Conservation (phyloP, 2,329 filamentous ascomycete genomes). For the Trichoderma atroviride region DNA sequence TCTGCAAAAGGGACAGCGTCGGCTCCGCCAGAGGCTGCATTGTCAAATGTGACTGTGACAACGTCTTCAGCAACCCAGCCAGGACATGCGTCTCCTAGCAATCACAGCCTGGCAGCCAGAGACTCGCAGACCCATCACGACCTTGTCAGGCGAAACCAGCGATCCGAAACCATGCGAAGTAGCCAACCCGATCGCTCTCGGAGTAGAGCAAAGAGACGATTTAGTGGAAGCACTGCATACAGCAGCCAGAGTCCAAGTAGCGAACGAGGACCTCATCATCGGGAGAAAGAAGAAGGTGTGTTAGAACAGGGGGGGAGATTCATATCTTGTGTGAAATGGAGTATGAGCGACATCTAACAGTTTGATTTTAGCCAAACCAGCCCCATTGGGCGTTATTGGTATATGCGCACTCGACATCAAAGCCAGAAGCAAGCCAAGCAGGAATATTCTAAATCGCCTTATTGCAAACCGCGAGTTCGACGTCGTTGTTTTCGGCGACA, state of each 20-base stretch:
- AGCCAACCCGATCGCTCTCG: conserved; percentile 61
- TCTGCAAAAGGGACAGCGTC: conserved; percentile 47
- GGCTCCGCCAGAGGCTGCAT: conserved; percentile 53
- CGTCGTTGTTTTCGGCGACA: conserved; percentile 96
- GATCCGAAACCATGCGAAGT: conserved; percentile 43
- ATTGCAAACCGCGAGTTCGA: conserved; percentile 93
- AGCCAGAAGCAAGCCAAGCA: conserved; percentile 92
- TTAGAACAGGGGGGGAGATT: conserved; percentile 17
- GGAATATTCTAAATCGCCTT: conserved; percentile 91
- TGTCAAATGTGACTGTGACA: conserved; percentile 57
- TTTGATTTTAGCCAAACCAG: conserved; percentile 51
- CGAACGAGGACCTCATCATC: conserved; percentile 60
- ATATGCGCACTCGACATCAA: conserved; percentile 96
- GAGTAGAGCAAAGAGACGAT: conserved; percentile 71
- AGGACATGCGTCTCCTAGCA: conserved; percentile 43
- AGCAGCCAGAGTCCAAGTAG: conserved; percentile 81
- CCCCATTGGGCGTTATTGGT: conserved; percentile 72
- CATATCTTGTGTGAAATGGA: not conserved
- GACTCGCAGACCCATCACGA: conserved; percentile 48
- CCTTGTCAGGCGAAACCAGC: conserved; percentile 49
- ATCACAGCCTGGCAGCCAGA: conserved; percentile 51
- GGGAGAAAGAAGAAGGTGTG: conserved; percentile 60
- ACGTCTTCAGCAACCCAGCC: conserved; percentile 51
- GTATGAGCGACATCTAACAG: conserved; percentile 4
- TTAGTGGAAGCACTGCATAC: conserved; percentile 79